Conservation (phyloP, 179 eudicot genomes). For the Spinacia oleracea region DNA sequence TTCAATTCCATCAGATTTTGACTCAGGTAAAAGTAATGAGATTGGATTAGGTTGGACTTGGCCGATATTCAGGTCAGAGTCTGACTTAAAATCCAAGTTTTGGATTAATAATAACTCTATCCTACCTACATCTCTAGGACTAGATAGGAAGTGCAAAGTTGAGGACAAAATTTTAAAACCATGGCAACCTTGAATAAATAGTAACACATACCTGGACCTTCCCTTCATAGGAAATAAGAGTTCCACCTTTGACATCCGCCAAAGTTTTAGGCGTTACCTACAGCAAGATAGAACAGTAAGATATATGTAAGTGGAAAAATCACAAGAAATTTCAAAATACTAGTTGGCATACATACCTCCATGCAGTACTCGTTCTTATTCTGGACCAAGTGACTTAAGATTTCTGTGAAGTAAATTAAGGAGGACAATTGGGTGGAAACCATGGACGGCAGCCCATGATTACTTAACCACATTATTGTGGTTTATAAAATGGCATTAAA, state of each 20-base stretch:
- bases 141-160: background rate
- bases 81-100: background rate
- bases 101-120: background rate
- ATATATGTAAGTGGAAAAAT: background rate
- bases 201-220: slow-evolving; percentile 79
- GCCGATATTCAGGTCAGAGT: background rate
- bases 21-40: background rate
- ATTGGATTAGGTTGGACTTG: background rate
- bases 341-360: slow-evolving; percentile 66
- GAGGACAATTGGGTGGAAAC: slow-evolving; percentile 23
- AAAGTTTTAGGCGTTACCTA: slow-evolving; percentile 98
- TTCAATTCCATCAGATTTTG: background rate
- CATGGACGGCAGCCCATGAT: background rate
- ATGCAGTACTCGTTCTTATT: slow-evolving; percentile 98
- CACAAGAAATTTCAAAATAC: background rate
- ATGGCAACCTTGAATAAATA: background rate
- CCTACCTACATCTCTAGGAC: background rate
- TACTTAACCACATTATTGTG: background rate
- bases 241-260: slow-evolving; percentile 98
- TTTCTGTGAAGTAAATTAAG: slow-evolving; percentile 71
- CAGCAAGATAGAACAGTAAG: slow-evolving; percentile 20
- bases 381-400: slow-evolving; percentile 75
- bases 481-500: background rate
- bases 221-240: slow-evolving; percentile 91
- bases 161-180: background rate